Conservation (phyloP, 495 filamentous ascomycete genomes). For the Daldinia caldariorum region DNA sequence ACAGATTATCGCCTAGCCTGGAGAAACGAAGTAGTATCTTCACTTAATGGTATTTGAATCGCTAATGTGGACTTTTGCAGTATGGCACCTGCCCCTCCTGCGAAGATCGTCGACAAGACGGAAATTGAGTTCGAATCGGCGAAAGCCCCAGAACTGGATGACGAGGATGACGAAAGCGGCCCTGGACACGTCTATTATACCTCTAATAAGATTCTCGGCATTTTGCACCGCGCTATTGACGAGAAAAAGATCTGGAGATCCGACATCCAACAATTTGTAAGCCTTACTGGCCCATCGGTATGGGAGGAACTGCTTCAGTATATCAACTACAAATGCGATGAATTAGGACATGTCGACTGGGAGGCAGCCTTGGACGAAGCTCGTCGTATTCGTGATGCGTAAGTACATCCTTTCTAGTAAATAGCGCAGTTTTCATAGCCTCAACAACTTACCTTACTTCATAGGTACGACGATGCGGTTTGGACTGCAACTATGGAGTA, state of each 20-base stretch:
- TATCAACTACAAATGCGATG: constrained; percentile 46
- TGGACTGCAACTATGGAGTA: constrained; percentile 64
- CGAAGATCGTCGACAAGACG: constrained; percentile 59
- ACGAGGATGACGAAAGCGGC: constrained; percentile 65
- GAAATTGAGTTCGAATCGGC: constrained; percentile 57
- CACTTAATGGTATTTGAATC: background rate
- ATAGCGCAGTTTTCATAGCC: background rate
- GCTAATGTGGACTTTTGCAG: constrained; percentile 38
- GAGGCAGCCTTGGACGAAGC: constrained; percentile 57
- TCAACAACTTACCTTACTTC: background rate
- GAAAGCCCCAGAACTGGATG: constrained; percentile 45
- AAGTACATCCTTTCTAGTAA: constrained; percentile 40
- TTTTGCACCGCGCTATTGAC: constrained; percentile 78
- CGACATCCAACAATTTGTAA: constrained; percentile 56
- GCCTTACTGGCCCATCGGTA: constrained; percentile 43
- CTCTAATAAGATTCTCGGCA: constrained; percentile 74
- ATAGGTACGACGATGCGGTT: constrained; percentile 73
- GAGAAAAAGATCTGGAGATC: constrained; percentile 72
- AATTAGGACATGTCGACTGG: constrained; percentile 44
- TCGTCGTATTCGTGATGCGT: constrained; percentile 64
- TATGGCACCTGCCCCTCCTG: constrained; percentile 70
- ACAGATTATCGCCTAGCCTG: background rate
- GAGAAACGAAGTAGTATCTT: background rate
- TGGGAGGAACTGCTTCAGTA: constrained; percentile 60
- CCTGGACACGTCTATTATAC: constrained; percentile 67